Base-by-base conservation (phyloP, 305 asterid species). In the Ruellia speciosa region DNA sequence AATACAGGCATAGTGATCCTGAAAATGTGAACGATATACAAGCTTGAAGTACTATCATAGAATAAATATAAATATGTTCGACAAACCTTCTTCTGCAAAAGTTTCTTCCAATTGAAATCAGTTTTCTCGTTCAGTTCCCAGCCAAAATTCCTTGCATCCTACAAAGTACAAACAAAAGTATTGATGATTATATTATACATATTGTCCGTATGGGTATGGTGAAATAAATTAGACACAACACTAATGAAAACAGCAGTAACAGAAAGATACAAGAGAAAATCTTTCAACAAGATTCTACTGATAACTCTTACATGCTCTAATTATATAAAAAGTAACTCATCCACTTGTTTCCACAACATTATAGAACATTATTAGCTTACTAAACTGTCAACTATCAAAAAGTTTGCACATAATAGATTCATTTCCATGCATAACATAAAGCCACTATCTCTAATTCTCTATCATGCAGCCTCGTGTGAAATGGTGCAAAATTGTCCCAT, bases 41-140 rank as follows among this genome's bases (percentile, higher is more conserved):
- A 14, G 19, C 15, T 13, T 19, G 3, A 20, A 31, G 3, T 45
- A 28, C 51, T 52, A 43, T 33, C 58, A 53, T 39, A 47, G 31
- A 67, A 59, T 34, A 40, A 4, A 54, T n/a, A 49, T 48, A 14
- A 41, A 67, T 20, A 62, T 33, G 31, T 20, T 71, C 19, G 12
- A 58, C 72, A 52, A n/a, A 84, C 99, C 96, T 93, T 93, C 75
- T 93, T 93, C 3, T 88, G 90, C 66, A 93, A 60, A 65, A 93
- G 99, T 69, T 79, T 93, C 88, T 93, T 86, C 99, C 99, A 93
- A 66, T 86, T 80, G 79, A 88, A 93, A 69, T 86, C 81, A 66
- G 74, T 60, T 43, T 57, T 84, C 70, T 88, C 95, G 68, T 77
- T 88, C 69, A 93, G 67, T 67, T 93, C 97, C 99, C 99, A 93